phyloP scores from a whole-genome alignment of 768 basidiomycete genomes.

The Lanmaoa rubissima region DNA sequence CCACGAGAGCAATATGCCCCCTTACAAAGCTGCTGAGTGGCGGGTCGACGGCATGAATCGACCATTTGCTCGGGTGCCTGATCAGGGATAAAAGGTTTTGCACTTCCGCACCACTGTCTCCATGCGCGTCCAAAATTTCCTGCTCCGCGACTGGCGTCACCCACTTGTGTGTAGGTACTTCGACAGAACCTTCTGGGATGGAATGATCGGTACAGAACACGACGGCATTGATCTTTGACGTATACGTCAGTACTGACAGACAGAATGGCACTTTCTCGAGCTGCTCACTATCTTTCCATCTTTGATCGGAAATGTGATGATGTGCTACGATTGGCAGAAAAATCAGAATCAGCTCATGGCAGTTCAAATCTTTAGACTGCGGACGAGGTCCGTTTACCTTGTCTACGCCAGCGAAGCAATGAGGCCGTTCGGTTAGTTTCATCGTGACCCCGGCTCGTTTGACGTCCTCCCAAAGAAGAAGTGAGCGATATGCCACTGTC shows the following conservation, averaged over 20 bases:
- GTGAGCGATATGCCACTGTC: constrained; percentile 47
- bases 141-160: constrained; percentile 38
- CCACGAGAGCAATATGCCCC: constrained; percentile 48
- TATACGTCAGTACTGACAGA: neutral
- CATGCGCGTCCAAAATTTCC: constrained; percentile 44
- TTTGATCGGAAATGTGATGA: constrained; percentile 51
- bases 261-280: neutral
- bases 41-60: constrained; percentile 47
- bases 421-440: constrained; percentile 34
- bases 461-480: constrained; percentile 43
- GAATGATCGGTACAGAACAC: constrained; percentile 38
- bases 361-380: neutral
- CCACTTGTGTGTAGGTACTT: constrained; percentile 37
- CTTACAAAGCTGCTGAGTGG: constrained; percentile 44
- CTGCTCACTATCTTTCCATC: constrained; percentile 39
- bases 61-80: constrained; percentile 49
- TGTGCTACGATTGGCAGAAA: constrained; percentile 38
- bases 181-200: constrained; percentile 26
- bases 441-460: constrained; percentile 42
- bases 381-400: constrained; percentile 35
- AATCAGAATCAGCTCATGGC: neutral
- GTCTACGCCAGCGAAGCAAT: constrained; percentile 44
- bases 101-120: constrained; percentile 48
- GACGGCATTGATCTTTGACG: constrained; percentile 46
- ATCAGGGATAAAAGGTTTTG: constrained; percentile 41